Conservation (phyloP, 352 stramenopile species). For the Phytopythium sindhum region DNA sequence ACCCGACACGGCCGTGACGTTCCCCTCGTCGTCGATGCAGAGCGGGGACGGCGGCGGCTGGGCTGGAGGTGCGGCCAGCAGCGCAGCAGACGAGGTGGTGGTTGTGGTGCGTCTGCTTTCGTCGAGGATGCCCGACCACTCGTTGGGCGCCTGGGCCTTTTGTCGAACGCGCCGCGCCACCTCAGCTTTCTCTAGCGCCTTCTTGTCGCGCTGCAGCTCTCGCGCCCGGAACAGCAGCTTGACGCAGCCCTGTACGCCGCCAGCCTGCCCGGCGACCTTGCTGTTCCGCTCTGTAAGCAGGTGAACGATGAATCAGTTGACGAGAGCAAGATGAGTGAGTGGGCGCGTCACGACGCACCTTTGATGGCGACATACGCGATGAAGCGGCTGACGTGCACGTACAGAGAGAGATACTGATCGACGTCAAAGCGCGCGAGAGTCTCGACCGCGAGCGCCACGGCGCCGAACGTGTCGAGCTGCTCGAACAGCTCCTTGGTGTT, state of each 20-base stretch:
- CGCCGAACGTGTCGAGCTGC: slow-evolving; percentile 41
- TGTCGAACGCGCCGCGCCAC: slow-evolving; percentile 20
- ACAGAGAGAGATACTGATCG: slow-evolving; percentile 48
- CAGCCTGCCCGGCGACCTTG: slow-evolving; percentile 56
- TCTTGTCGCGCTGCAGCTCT: slow-evolving; percentile 54
- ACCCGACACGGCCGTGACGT: slow-evolving; percentile 17
- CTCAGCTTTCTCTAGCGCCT: slow-evolving; percentile 32
- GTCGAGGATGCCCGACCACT: slow-evolving; percentile 41
- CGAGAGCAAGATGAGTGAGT: neutral
- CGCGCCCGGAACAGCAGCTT: slow-evolving; percentile 54
- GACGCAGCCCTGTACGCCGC: slow-evolving; percentile 60
- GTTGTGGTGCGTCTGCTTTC: slow-evolving; percentile 8
- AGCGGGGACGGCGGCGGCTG: slow-evolving; percentile 18
- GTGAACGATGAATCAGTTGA: neutral
- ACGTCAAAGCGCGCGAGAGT: slow-evolving; percentile 52
- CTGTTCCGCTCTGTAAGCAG: slow-evolving; percentile 37
- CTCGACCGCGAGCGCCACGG: slow-evolving; percentile 32
- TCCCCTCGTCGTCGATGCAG: slow-evolving; percentile 16
- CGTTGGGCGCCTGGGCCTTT: slow-evolving; percentile 19
- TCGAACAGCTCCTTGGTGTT: slow-evolving; percentile 25
- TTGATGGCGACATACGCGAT: slow-evolving; percentile 54
- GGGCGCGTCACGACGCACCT: slow-evolving; percentile 19
- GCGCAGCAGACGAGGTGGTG: neutral
- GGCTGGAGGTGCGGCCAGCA: neutral
- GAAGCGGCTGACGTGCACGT: slow-evolving; percentile 60